phyloP scores from a whole-genome alignment of 1,284 basidiomycete genomes.

The Heterobasidion annosum region DNA sequence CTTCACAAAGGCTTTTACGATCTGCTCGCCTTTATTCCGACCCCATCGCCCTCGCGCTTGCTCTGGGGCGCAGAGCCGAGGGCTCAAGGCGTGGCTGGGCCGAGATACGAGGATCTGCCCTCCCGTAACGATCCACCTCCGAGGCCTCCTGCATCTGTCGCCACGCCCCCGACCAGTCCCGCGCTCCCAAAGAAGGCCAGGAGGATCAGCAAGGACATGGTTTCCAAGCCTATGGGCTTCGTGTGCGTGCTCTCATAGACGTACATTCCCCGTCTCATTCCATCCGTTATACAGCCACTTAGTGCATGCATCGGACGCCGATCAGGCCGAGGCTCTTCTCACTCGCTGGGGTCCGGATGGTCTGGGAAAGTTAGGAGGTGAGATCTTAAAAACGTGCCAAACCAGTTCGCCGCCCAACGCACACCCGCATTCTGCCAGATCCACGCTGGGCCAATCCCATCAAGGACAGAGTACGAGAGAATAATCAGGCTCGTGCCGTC shows the following conservation, averaged over 20 bases:
- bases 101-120: conserved; percentile 51
- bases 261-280: conserved; percentile 13
- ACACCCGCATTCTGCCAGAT: conserved; percentile 38
- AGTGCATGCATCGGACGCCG: conserved; percentile 88
- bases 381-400: conserved; percentile 21
- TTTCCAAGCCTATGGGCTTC: conserved; percentile 77
- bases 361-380: conserved; percentile 85
- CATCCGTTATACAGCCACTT: conserved; percentile 58
- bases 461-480: conserved; percentile 71
- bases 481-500: conserved; percentile 73
- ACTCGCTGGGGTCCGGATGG: conserved; percentile 88
- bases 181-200: conserved; percentile 43
- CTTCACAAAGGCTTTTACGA: conserved; percentile 85
- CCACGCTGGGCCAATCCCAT: conserved; percentile 87
- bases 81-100: conserved; percentile 38
- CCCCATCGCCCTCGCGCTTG: conserved; percentile 55
- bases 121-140: conserved; percentile 12
- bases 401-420: conserved; percentile 11
- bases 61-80: conserved; percentile 40
- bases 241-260: conserved; percentile 44
- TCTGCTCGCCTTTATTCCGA: conserved; percentile 71
- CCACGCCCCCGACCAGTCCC: conserved; percentile 21
- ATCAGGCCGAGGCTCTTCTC: conserved; percentile 85
- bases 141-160: conserved; percentile 14
- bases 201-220: conserved; percentile 79